Percentiles rank a stretch among this genome's conserved stretches.
Conservation (phyloP, 2,329 filamentous ascomycete species). For the Periconia macrospinosa region DNA sequence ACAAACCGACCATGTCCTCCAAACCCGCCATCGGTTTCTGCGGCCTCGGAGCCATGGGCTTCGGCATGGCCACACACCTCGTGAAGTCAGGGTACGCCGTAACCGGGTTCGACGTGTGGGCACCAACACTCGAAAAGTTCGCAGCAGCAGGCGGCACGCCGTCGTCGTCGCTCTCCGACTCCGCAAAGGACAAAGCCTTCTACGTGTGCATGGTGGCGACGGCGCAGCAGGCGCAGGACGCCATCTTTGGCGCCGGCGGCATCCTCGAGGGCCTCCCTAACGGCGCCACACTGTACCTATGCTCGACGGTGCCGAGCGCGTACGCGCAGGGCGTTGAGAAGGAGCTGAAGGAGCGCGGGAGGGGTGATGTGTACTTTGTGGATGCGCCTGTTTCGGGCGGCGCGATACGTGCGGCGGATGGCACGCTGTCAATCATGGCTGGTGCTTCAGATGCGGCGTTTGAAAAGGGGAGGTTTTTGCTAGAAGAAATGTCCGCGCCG, state of each 20-base stretch:
- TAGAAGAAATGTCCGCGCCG: constrained; percentile 64
- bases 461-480: constrained; percentile 58
- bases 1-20: constrained; percentile 23
- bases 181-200: constrained; percentile 61
- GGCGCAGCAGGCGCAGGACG: constrained; percentile 66
- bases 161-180: constrained; percentile 62
- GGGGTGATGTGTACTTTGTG: constrained; percentile 67
- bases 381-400: constrained; percentile 76
- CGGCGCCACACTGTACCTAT: constrained; percentile 65
- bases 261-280: constrained; percentile 57
- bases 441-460: constrained; percentile 62
- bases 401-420: constrained; percentile 67
- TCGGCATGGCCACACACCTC: constrained; percentile 77
- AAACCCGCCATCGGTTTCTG: constrained; percentile 65
- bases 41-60: constrained; percentile 79
- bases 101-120: constrained; percentile 72
- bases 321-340: constrained; percentile 65
- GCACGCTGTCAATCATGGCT: constrained; percentile 76
- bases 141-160: constrained; percentile 62
- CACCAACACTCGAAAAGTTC: constrained; percentile 68
- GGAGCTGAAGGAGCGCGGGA: constrained; percentile 57
- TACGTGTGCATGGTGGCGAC: constrained; percentile 78
- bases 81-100: constrained; percentile 68
- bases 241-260: constrained; percentile 62
- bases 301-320: constrained; percentile 69